Evolutionary conservation across 176 grass and related monocot genomes (phyloP), one percentile per base, ranked within the genome.

Genomic region (Otatea glauca): DNA sequence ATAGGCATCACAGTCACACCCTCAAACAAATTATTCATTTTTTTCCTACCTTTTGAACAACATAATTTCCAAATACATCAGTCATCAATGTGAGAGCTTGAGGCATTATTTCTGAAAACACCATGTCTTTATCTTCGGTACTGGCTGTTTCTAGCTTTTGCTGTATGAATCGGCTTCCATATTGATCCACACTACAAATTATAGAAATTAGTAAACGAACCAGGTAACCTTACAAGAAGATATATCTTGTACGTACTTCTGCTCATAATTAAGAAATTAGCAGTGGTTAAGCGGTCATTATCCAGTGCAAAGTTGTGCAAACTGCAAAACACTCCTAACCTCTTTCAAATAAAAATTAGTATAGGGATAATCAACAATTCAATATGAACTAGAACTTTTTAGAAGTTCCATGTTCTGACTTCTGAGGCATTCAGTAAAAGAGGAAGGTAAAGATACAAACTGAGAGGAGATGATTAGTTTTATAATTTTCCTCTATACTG

Each of bases 31-130:
- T 67, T 21, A 73, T 15, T 15, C 71, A 35, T 24, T 9, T 18
- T 71, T 43, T 34, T 10, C 27, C 56, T 89, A 97, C 94, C 94
- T 97, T 97, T 56, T 97, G 94, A 64, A 97, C 91, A 68, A 97
- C 94, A 79, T 97, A 97, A 79, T 97, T 97, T 82, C 94, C 94
- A 65, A 97, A 97, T 70, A 97, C 94, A 87, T 97, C 92, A 62
- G 94, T 97, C 91, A 97, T 92, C 49, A 94, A 86, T 78, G 73
- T 90, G 50, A 97, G 81, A 54, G 91, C 89, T 59, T 90, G 89
- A 70, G 94, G 92, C 92, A 97, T 92, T 34, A 97, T 93, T 83
- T 97, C 94, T 77, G 79, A 86, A 64, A 91, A 91, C 43, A 91
- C 85, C 89, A 91, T 91, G 51, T 91, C 85, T 69, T 91, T 91